These are phyloP conservation scores for Mycosphaerella arachidis DNA, from an alignment of 2,329 filamentous ascomycete genomes.

Conservation along the genomic window DNA sequence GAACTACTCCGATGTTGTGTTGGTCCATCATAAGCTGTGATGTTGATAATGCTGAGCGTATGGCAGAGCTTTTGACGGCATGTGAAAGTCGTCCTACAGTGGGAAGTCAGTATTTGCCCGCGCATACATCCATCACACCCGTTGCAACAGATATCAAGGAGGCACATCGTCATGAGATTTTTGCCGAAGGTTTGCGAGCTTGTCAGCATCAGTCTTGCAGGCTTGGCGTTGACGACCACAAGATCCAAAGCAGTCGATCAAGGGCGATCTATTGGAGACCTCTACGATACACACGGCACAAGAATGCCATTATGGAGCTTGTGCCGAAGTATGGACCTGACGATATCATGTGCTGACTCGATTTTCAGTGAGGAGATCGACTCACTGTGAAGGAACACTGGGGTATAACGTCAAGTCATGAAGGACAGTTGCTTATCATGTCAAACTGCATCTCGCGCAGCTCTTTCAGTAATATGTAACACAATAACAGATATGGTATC, in stretches of 20 bases:
- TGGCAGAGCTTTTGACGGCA: neutral
- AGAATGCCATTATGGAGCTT: no score
- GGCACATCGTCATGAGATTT: neutral
- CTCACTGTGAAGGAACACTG: no score
- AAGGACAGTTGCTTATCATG: neutral
- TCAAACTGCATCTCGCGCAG: neutral
- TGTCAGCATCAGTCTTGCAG: no score
- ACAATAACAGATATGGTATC: slow-evolving; percentile 11
- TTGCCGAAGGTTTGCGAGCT: no score
- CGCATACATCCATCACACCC: neutral
- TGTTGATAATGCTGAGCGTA: neutral
- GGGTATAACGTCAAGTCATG: neutral
- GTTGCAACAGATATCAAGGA: neutral
- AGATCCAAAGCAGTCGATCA: no score
- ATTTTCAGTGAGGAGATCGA: no score
- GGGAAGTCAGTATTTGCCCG: neutral
- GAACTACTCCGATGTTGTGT: neutral
- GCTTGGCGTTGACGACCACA: no score
- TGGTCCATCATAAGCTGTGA: neutral
- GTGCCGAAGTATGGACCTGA: no score
- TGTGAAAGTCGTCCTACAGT: neutral
- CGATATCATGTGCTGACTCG: no score
- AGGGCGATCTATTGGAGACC: no score
- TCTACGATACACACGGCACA: no score
- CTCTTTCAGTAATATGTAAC: neutral